Conservation (phyloP, 371 early-diverging fungal genomes). For the Cladochytrium tenue region DNA sequence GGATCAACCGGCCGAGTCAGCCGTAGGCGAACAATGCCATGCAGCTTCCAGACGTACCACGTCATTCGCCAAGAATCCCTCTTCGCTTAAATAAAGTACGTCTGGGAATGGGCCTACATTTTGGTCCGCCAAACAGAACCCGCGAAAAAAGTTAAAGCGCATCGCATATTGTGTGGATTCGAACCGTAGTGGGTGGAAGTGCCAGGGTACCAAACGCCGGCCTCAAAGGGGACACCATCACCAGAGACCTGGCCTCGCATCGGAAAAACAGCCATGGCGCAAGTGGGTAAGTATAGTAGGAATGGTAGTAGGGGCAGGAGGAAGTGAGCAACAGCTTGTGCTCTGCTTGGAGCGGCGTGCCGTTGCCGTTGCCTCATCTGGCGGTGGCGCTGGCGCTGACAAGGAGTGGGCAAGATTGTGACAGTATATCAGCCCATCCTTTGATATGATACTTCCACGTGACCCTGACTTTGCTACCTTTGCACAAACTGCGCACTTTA, state of each 20-base stretch:
- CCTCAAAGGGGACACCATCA: not conserved
- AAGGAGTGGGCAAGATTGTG: too few species aligned
- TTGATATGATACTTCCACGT: too few species aligned
- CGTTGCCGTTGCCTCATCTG: too few species aligned
- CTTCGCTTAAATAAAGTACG: too few species aligned
- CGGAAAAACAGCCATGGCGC: not conserved
- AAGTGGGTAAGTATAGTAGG: too few species aligned
- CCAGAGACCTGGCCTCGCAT: not conserved
- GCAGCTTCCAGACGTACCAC: not conserved
- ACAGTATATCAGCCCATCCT: not conserved
- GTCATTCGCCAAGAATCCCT: not conserved
- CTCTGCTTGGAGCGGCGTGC: too few species aligned
- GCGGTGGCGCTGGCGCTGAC: too few species aligned
- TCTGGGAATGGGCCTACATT: too few species aligned
- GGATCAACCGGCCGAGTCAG: not conserved
- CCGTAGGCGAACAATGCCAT: not conserved
- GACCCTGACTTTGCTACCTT: too few species aligned
- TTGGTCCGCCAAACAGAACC: not conserved
- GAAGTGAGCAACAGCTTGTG: too few species aligned
- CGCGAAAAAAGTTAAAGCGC: not conserved
- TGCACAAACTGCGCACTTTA: too few species aligned
- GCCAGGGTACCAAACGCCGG: not conserved
- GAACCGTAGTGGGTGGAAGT: not conserved
- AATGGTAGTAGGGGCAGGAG: too few species aligned
- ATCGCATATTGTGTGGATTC: not conserved